Evolutionary conservation across 1,284 basidiomycete genomes (phyloP).

Genomic region (Puccinia horiana): DNA sequence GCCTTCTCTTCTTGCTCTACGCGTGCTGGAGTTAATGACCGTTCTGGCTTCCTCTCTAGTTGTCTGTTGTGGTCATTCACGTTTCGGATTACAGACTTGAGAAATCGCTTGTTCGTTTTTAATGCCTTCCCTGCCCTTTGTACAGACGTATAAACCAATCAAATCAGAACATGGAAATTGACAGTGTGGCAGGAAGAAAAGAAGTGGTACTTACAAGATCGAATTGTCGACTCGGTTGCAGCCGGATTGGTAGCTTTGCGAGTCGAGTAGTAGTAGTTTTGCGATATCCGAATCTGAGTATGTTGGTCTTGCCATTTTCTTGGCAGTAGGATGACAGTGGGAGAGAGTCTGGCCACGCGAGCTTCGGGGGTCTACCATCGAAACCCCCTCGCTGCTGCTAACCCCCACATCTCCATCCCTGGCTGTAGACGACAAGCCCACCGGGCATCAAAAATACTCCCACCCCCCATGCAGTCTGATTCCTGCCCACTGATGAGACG

Average conservation of each 20-base stretch:
- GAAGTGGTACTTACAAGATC: background rate
- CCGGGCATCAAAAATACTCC: too few relatives aligned
- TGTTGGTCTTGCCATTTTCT: too few relatives aligned
- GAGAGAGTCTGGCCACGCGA: too few relatives aligned
- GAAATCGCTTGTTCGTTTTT: constrained; percentile 54
- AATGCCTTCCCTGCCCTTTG: constrained; percentile 8
- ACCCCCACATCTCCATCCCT: too few relatives aligned
- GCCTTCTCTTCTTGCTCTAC: background rate
- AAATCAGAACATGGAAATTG: background rate
- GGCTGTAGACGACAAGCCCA: too few relatives aligned
- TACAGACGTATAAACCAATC: background rate
- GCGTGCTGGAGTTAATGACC: background rate
- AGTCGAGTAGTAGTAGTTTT: constrained; percentile 16
- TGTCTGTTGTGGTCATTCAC: constrained; percentile 55
- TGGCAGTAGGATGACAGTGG: too few relatives aligned
- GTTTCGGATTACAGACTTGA: constrained; percentile 52
- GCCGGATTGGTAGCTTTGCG: background rate
- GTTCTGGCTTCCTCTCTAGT: constrained; percentile 49
- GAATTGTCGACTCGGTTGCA: background rate
- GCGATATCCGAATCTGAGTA: constrained; percentile 28
- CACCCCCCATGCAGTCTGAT: too few relatives aligned
- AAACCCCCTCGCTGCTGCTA: too few relatives aligned
- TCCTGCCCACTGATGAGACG: too few relatives aligned
- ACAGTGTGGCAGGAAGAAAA: background rate
- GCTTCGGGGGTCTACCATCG: too few relatives aligned